Base-by-base conservation (phyloP, 148 eudicot species). In the Rhododendron ovatum region DNA sequence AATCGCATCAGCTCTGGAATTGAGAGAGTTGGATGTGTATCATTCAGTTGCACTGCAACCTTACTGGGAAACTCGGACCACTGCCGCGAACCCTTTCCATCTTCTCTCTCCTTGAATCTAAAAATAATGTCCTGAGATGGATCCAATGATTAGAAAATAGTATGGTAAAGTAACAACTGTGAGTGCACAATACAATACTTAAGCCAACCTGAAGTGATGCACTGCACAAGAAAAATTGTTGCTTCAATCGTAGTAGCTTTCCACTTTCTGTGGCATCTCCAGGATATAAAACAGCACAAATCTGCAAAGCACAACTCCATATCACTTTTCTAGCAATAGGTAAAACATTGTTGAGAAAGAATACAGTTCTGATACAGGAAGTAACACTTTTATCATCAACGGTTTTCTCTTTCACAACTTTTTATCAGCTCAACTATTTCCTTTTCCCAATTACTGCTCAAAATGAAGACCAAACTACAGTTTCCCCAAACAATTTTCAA, bases 21-120 rank as follows among this genome's bases (percentile, higher is more conserved):
- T 63, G 96, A 94, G 41, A 98, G 98, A 51, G 98, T 95, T 28
- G 99, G 99, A 90, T 98, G 99, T 81, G 99, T 98, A 87, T 98
- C 99, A 91, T 98, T 98, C 87, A 98, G 96, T 87, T 98, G 99
- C 71, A 98, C 92, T 35, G 99, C 99, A 83, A 98, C 99, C 90
- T 98, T 98, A 88, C 88, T 92, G 69, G 99, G 94, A 83, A 98
- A 95, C 59, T 95, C 96, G 35, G 95, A 93, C 99, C 99, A 97
- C 28, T 90, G 85, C 41, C 94, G 84, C 28, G 80, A 85, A 53
- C 84, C 90, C 43, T 89, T 92, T 87, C 92, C 93, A 28, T 84
- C 87, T 84, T 89, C 88, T 89, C 98, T 94, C 92, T 94, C 99
- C 89, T 98, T 95, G 77, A 95, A 98, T 90, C 98, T 93, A 89